These are phyloP conservation scores for Saussurea involucrata DNA, from an alignment of 129 eudicot genomes.

Conservation along the genomic window DNA sequence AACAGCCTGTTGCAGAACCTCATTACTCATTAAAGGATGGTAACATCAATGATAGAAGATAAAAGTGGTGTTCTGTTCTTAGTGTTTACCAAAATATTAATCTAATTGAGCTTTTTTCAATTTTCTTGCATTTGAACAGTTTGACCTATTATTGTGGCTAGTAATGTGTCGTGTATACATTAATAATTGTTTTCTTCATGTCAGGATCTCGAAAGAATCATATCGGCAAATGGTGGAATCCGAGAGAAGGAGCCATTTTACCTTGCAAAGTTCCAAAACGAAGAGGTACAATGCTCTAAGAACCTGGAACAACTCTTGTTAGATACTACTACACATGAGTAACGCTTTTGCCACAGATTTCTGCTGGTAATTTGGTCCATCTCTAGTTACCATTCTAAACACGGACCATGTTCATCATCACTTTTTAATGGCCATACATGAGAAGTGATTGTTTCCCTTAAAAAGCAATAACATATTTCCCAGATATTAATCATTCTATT, in stretches of 20 bases:
- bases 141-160: background rate
- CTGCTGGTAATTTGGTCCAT: background rate
- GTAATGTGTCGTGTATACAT: background rate
- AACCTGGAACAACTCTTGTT: background rate
- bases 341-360: background rate
- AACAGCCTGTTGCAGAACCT: background rate
- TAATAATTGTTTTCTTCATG: slow-evolving; percentile 9
- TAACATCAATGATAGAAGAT: background rate
- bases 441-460: background rate
- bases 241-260: slow-evolving; percentile 81
- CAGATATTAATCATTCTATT: background rate
- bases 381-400: background rate
- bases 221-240: slow-evolving; percentile 60
- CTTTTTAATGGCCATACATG: background rate
- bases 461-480: background rate
- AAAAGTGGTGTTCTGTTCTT: background rate
- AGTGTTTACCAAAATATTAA: background rate
- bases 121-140: slow-evolving; percentile 1
- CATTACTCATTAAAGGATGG: background rate
- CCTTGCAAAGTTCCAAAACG: slow-evolving; percentile 44
- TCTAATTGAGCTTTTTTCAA: background rate
- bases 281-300: slow-evolving; percentile 48
- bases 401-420: background rate
- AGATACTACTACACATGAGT: background rate
- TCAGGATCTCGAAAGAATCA: slow-evolving; percentile 83